Evolutionary conservation across 2,329 filamentous ascomycete genomes (phyloP).

Genomic region (Aureobasidium sp.): DNA sequence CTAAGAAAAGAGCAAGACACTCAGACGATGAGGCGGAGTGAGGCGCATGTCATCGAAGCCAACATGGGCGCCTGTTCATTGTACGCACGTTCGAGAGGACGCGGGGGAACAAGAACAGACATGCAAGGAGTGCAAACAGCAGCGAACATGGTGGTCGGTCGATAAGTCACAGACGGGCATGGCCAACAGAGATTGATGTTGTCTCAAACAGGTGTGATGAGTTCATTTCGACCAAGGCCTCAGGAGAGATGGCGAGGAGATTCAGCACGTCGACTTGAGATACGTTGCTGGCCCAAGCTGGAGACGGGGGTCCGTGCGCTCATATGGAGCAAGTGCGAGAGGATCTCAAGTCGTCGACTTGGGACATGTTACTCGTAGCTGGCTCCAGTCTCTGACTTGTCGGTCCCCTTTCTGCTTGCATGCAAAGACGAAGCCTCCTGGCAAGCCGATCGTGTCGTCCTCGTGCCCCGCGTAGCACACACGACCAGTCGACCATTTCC

Average conservation of each 20-base stretch:
- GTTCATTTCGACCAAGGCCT: not conserved
- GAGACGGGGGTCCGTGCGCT: not conserved
- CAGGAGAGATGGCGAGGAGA: not conserved
- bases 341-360: not conserved
- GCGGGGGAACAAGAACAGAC: not conserved
- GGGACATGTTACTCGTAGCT: not conserved
- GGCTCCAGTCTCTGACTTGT: not conserved
- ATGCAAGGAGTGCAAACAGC: not conserved
- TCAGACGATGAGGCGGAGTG: not conserved
- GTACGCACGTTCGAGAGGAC: not conserved
- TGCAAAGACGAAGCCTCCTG: not conserved
- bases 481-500: not conserved
- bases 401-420: not conserved
- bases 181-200: not conserved
- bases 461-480: constrained; percentile 3
- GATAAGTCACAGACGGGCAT: not conserved
- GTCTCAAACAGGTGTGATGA: not conserved
- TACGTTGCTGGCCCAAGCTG: not conserved
- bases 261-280: not conserved
- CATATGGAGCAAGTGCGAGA: not conserved
- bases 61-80: not conserved
- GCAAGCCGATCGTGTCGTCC: not conserved
- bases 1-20: constrained; percentile 1
- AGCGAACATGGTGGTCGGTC: not conserved
- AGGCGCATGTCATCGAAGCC: not conserved